Conservation (phyloP, 2,329 filamentous ascomycete genomes). For the Cercospora zeae-maydis region DNA sequence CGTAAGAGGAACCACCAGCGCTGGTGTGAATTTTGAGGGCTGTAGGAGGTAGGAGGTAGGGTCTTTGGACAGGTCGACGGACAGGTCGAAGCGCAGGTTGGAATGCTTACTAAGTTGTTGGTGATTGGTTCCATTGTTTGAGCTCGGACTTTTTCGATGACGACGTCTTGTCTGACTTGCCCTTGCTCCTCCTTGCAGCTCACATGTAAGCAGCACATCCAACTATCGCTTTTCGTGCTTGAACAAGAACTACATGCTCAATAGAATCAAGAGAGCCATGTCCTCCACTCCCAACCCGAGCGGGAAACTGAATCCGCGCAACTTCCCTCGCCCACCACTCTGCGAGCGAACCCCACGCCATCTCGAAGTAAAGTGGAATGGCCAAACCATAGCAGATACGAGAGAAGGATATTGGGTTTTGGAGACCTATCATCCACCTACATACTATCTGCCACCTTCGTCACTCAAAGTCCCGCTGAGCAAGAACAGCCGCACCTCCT, state of each 20-base stretch:
- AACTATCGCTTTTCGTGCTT: not conserved
- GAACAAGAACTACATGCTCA: constrained; percentile 2
- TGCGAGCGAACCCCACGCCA: constrained; percentile 54
- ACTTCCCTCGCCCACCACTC: constrained; percentile 57
- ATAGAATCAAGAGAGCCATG: constrained; percentile 22
- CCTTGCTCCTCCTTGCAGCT: not conserved
- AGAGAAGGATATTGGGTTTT: constrained; percentile 59
- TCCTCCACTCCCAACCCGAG: constrained; percentile 16
- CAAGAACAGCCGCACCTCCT: constrained; percentile 47
- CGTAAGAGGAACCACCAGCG: no score
- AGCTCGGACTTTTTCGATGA: not conserved
- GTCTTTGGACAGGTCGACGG: not conserved
- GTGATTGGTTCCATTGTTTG: not conserved
- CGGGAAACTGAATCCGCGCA: constrained; percentile 53
- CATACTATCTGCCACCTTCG: constrained; percentile 58
- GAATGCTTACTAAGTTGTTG: not conserved
- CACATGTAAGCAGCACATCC: not conserved
- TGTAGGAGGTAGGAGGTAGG: no score
- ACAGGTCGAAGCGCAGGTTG: not conserved
- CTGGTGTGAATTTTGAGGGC: no score
- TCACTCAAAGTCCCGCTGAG: constrained; percentile 49
- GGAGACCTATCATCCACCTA: constrained; percentile 61
- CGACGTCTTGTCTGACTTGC: not conserved
- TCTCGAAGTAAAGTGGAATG: constrained; percentile 54
- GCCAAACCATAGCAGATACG: constrained; percentile 56